Conservation (phyloP, 306 rosid genomes). For the Dryas octopetala region DNA sequence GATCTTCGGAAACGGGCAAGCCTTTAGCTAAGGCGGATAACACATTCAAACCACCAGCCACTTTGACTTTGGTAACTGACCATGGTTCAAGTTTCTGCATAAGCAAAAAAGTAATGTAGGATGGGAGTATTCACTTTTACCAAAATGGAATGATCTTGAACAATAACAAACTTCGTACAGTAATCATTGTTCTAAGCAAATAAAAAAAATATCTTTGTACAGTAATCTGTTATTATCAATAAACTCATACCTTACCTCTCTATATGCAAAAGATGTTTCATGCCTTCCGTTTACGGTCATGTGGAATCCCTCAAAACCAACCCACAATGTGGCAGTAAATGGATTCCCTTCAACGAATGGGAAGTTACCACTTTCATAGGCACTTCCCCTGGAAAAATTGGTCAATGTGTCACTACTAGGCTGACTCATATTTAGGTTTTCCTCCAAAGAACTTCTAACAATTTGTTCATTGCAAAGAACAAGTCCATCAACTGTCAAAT, state of each 20-base stretch:
- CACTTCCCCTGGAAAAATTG: slow-evolving; percentile 61
- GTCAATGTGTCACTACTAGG: slow-evolving; percentile 41
- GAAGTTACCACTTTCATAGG: slow-evolving; percentile 63
- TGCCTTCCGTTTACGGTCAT: slow-evolving; percentile 92
- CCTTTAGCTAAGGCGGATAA: slow-evolving; percentile 89
- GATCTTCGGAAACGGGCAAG: slow-evolving; percentile 85
- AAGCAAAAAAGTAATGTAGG: slow-evolving; percentile 25
- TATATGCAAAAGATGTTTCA: slow-evolving; percentile 87
- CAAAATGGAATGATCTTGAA: not conserved
- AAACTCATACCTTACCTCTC: slow-evolving; percentile 81
- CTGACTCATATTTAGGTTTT: slow-evolving; percentile 47
- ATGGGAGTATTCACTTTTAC: slow-evolving; percentile 27
- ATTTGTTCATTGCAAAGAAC: slow-evolving; percentile 82
- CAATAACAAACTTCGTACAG: slow-evolving; percentile 3
- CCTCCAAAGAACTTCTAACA: slow-evolving; percentile 53
- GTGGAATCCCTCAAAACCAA: slow-evolving; percentile 92
- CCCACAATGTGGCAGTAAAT: slow-evolving; percentile 85
- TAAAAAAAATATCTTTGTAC: not conserved
- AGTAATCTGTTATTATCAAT: slow-evolving; percentile 16
- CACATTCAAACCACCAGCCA: slow-evolving; percentile 58
- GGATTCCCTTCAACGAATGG: slow-evolving; percentile 83
- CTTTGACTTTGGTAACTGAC: slow-evolving; percentile 64
- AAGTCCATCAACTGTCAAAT: slow-evolving; percentile 82
- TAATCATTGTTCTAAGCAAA: not conserved
- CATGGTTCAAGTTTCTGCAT: slow-evolving; percentile 95